Conservation (phyloP, 768 basidiomycete genomes). For the Rhizopogon vesiculosus region DNA sequence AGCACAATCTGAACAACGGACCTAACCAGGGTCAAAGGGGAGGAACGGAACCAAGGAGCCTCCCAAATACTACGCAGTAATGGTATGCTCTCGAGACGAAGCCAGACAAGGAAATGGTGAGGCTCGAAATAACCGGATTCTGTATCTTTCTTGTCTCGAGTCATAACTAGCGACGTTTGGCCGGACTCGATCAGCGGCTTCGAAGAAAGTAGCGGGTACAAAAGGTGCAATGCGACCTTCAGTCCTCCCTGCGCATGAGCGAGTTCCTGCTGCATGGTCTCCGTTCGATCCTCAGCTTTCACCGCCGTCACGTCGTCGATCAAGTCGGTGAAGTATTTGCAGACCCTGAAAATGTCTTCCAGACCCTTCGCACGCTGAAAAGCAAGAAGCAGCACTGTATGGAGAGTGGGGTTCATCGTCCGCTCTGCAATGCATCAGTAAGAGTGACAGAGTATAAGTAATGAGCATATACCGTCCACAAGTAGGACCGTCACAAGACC, state of each 20-base stretch:
- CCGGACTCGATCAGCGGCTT: constrained; percentile 81
- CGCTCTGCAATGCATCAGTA: constrained; percentile 50
- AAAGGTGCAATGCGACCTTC: constrained; percentile 74
- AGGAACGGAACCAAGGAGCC: constrained; percentile 72
- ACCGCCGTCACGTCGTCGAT: constrained; percentile 50
- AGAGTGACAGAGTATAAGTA: not conserved
- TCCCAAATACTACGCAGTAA: constrained; percentile 72
- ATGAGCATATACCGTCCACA: constrained; percentile 47
- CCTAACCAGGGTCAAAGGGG: constrained; percentile 71
- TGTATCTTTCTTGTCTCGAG: constrained; percentile 74
- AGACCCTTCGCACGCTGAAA: constrained; percentile 74
- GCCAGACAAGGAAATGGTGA: constrained; percentile 79
- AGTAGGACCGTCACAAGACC: constrained; percentile 47
- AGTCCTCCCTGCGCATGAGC: constrained; percentile 76
- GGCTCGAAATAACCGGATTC: constrained; percentile 81
- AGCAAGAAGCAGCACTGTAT: constrained; percentile 76
- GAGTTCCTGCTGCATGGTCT: constrained; percentile 56
- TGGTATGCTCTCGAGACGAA: constrained; percentile 70
- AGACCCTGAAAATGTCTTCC: constrained; percentile 57
- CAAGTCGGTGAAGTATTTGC: constrained; percentile 46
- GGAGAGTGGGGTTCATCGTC: constrained; percentile 63
- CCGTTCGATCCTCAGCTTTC: constrained; percentile 52
- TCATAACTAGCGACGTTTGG: constrained; percentile 69
- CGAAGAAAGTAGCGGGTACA: constrained; percentile 72
- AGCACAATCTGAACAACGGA: constrained; percentile 74